These are phyloP conservation scores for Lepidium didymum DNA, from an alignment of 345 rosid species.

Conservation along the genomic window DNA sequence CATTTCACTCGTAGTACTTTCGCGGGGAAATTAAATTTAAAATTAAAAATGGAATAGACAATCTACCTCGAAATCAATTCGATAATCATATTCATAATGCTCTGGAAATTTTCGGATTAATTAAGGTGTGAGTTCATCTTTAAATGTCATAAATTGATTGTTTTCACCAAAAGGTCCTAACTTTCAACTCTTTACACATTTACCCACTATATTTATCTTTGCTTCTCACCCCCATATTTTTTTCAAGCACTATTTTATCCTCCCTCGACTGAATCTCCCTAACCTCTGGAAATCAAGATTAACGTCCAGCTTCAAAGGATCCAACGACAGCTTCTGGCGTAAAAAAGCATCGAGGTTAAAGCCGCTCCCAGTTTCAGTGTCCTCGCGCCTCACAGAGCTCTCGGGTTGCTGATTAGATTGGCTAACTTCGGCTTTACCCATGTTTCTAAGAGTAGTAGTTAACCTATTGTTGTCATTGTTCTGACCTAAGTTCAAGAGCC, in stretches of 20 bases:
- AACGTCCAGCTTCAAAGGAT: slow-evolving; percentile 49
- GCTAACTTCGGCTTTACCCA: slow-evolving; percentile 21
- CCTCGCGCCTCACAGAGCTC: slow-evolving; percentile 28
- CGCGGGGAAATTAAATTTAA: slow-evolving; percentile 19
- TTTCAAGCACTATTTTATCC: slow-evolving; percentile 7
- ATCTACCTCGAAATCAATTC: neutral
- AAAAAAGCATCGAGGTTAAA: slow-evolving; percentile 65
- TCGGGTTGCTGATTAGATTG: slow-evolving; percentile 4
- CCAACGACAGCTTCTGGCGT: slow-evolving; percentile 44
- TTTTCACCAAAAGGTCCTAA: neutral
- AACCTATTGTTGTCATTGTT: slow-evolving; percentile 29
- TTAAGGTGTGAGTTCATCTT: neutral
- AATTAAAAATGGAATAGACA: neutral
- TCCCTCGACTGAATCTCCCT: slow-evolving; percentile 42
- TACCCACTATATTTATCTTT: neutral
- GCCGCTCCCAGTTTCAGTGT: slow-evolving; percentile 27
- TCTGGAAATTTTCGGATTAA: neutral
- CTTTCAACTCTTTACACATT: neutral
- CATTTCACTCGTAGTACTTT: neutral
- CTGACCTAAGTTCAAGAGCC: slow-evolving; percentile 64
- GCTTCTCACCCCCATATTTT: neutral
- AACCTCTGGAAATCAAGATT: slow-evolving; percentile 33
- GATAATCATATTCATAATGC: neutral
- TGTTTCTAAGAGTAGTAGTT: slow-evolving; percentile 24
- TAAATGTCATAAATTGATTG: neutral